Percentiles rank a stretch among this genome's conserved stretches.
Conservation (phyloP, 2,329 filamentous ascomycete genomes). For the Penicillium sp. region DNA sequence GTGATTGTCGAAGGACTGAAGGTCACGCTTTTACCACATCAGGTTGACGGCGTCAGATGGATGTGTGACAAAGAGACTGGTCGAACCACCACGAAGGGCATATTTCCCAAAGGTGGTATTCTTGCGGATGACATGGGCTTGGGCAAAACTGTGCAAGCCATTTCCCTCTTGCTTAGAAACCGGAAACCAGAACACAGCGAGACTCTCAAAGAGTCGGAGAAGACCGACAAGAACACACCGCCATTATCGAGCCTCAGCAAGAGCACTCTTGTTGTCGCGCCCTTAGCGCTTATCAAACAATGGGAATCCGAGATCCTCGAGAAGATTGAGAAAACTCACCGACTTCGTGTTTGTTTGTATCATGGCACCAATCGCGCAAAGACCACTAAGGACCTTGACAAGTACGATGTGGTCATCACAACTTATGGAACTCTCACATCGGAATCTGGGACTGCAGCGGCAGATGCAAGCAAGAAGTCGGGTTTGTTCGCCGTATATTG, state of each 20-base stretch:
- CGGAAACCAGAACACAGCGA: constrained; percentile 53
- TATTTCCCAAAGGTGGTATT: constrained; percentile 84
- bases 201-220: constrained; percentile 37
- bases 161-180: constrained; percentile 81
- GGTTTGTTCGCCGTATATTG: constrained; percentile 89
- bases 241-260: constrained; percentile 62
- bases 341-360: constrained; percentile 77
- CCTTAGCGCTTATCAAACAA: constrained; percentile 88
- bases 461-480: constrained; percentile 60
- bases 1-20: constrained; percentile 71
- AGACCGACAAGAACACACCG: constrained; percentile 52
- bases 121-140: constrained; percentile 93
- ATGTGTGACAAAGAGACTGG: constrained; percentile 91
- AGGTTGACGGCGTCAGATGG: constrained; percentile 90
- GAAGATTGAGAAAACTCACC: constrained; percentile 65
- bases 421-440: constrained; percentile 95
- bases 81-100: constrained; percentile 68
- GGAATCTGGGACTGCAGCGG: constrained; percentile 62
- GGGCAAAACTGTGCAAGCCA: constrained; percentile 91
- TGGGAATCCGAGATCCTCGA: constrained; percentile 92
- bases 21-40: constrained; percentile 85
- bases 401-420: constrained; percentile 92
- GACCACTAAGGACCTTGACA: constrained; percentile 65
- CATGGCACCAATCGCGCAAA: constrained; percentile 85
- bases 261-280: constrained; percentile 84